Percentiles rank a stretch among this genome's conserved stretches.
phyloP scores from a whole-genome alignment of 495 filamentous ascomycete genomes.

The Aspergillus coremiiformis region DNA sequence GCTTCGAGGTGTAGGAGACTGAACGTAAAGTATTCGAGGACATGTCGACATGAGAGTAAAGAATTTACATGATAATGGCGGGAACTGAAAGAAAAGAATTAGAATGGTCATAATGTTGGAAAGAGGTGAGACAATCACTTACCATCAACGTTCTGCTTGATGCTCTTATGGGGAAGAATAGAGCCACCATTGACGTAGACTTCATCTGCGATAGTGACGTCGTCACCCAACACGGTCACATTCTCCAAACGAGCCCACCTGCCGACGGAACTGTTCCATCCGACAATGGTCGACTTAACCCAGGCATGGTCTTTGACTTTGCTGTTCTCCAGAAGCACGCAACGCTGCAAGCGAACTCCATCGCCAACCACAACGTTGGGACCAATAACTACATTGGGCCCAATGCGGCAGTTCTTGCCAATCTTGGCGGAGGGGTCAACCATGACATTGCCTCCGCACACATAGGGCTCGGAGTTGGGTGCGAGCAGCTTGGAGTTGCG shows the following conservation, averaged over 20 bases:
- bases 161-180: conserved; percentile 95
- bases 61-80: conserved; percentile 75
- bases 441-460: conserved; percentile 93
- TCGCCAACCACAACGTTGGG: conserved; percentile 93
- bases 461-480: conserved; percentile 65
- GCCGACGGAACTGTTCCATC: conserved; percentile 96
- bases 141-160: conserved; percentile 97
- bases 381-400: conserved; percentile 94
- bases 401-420: conserved; percentile 97
- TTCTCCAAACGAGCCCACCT: conserved; percentile 97
- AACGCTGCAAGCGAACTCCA: conserved; percentile 89
- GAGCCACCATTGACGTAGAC: conserved; percentile 98
- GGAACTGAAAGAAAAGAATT: conserved; percentile 44
- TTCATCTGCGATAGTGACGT: conserved; percentile 98
- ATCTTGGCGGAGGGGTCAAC: conserved; percentile 94
- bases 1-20: conserved; percentile 11
- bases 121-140: conserved; percentile 22
- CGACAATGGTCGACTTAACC: conserved; percentile 98
- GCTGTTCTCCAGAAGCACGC: conserved; percentile 78
- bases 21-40: conserved; percentile 22
- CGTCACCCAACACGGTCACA: conserved; percentile 92
- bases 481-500: conserved; percentile 82
- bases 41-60: conserved; percentile 26
- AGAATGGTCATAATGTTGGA: background rate
- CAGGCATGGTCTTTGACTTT: conserved; percentile 99